Conservation (phyloP, 768 basidiomycete genomes). For the Boletus bicolor region DNA sequence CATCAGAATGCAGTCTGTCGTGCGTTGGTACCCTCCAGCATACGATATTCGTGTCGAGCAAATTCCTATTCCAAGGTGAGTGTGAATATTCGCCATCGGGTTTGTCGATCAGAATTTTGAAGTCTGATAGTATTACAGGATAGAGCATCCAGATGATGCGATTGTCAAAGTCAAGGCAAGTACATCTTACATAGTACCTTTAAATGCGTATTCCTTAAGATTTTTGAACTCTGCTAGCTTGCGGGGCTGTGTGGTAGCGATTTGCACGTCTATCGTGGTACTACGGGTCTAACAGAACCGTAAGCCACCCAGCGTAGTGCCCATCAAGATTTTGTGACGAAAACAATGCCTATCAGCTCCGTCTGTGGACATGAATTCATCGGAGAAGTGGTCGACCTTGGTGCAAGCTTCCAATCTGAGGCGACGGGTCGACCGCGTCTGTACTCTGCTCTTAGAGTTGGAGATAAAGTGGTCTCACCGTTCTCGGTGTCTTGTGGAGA, state of each 20-base stretch:
- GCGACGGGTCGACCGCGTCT: constrained; percentile 52
- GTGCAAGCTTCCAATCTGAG: constrained; percentile 48
- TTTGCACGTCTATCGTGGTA: constrained; percentile 71
- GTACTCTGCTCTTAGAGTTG: constrained; percentile 62
- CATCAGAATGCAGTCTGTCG: constrained; percentile 21
- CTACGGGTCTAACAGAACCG: constrained; percentile 50
- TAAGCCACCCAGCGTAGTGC: constrained; percentile 30
- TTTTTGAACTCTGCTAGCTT: constrained; percentile 38
- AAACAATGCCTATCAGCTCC: constrained; percentile 38
- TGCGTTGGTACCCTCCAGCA: constrained; percentile 65
- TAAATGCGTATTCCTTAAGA: not conserved
- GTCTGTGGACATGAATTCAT: constrained; percentile 77
- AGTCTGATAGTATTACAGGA: constrained; percentile 36
- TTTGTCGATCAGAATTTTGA: not conserved
- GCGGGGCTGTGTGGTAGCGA: constrained; percentile 73
- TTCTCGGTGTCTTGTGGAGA: constrained; percentile 82
- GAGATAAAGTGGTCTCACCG: constrained; percentile 76
- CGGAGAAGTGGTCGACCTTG: constrained; percentile 67
- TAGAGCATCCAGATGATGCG: constrained; percentile 71
- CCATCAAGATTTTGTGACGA: not conserved
- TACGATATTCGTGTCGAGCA: constrained; percentile 70
- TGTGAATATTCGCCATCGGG: constrained; percentile 7
- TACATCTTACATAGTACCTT: not conserved
- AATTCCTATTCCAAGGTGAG: constrained; percentile 53
- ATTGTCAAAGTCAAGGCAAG: constrained; percentile 71